phyloP scores from a whole-genome alignment of 176 grass and related monocot genomes.

The Triticum monococcum region DNA sequence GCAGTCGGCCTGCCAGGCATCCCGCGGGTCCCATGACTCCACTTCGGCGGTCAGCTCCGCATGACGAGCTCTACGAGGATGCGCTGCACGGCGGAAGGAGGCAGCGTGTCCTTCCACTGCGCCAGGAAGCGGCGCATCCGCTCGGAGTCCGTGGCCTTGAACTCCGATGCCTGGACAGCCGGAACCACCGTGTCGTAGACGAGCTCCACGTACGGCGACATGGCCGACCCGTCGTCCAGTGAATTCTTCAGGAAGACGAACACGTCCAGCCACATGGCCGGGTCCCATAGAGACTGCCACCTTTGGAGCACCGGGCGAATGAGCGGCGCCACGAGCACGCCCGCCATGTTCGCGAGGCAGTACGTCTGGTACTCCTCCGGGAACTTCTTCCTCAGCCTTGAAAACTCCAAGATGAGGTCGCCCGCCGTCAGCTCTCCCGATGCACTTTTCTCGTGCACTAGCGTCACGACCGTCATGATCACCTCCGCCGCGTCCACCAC shows the following conservation, averaged over 20 bases:
- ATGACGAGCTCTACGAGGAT: conserved; percentile 53
- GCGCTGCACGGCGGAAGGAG: conserved; percentile 31
- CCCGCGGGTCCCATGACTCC: conserved; percentile 57
- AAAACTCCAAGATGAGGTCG: conserved; percentile 37
- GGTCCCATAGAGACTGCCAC: conserved; percentile 59
- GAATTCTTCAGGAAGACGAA: conserved; percentile 33
- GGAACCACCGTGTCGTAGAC: conserved; percentile 48
- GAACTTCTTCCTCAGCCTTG: conserved; percentile 35
- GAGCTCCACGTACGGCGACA: conserved; percentile 58
- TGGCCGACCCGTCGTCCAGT: conserved; percentile 38
- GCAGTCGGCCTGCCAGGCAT: conserved; percentile 26
- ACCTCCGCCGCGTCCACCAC: not conserved
- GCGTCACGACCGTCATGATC: not conserved
- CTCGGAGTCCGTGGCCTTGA: conserved; percentile 45
- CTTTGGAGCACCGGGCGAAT: conserved; percentile 42
- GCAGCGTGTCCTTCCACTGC: conserved; percentile 51
- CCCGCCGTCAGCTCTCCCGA: conserved; percentile 43
- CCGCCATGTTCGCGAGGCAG: conserved; percentile 34
- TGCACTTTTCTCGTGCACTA: not conserved
- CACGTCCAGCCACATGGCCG: conserved; percentile 34
- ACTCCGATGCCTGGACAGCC: conserved; percentile 28
- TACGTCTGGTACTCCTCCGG: conserved; percentile 43
- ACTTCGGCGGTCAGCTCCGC: conserved; percentile 50
- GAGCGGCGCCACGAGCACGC: conserved; percentile 35
- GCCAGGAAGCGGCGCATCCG: conserved; percentile 60